phyloP scores from a whole-genome alignment of 2,329 filamentous ascomycete species.

The Chrysoporthe austroafricana region DNA sequence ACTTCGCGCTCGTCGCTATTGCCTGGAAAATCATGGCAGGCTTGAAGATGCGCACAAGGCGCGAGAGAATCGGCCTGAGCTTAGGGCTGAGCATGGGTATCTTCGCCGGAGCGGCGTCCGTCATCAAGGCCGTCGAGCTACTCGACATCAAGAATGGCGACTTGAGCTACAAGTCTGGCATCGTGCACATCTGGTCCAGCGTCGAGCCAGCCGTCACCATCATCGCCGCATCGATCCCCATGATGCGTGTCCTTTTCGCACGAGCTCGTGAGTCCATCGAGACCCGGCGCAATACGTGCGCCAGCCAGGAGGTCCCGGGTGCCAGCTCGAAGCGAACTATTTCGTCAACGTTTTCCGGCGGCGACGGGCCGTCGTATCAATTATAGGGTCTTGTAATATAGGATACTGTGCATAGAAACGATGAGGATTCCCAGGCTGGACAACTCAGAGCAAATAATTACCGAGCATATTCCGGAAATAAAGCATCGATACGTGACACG shows the following conservation, averaged over 20 bases:
- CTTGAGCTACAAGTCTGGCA: background rate
- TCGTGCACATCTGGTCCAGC: slow-evolving; percentile 10
- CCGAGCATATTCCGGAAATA: too few species aligned
- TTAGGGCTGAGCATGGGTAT: slow-evolving; percentile 12
- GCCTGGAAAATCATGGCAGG: slow-evolving; percentile 45
- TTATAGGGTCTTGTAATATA: background rate
- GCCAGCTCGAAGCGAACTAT: background rate
- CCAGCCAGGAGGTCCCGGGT: too few species aligned
- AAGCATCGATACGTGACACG: too few species aligned
- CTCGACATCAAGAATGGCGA: background rate
- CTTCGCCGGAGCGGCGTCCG: slow-evolving; percentile 8
- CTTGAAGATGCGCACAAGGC: background rate
- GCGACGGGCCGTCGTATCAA: background rate
- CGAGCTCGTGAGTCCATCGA: background rate
- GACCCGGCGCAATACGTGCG: too few species aligned
- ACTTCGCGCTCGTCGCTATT: slow-evolving; percentile 63
- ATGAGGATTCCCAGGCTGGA: background rate
- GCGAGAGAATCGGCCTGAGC: background rate
- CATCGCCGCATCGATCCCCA: slow-evolving; percentile 8
- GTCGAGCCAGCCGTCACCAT: slow-evolving; percentile 9
- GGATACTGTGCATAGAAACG: background rate
- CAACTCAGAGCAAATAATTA: too few species aligned
- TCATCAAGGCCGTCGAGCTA: slow-evolving; percentile 6
- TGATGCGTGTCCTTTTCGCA: slow-evolving; percentile 1
- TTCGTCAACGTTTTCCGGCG: background rate